Evolutionary conservation across 441 rosid genomes (phyloP).

Genomic region (Syzygium syzygioides): DNA sequence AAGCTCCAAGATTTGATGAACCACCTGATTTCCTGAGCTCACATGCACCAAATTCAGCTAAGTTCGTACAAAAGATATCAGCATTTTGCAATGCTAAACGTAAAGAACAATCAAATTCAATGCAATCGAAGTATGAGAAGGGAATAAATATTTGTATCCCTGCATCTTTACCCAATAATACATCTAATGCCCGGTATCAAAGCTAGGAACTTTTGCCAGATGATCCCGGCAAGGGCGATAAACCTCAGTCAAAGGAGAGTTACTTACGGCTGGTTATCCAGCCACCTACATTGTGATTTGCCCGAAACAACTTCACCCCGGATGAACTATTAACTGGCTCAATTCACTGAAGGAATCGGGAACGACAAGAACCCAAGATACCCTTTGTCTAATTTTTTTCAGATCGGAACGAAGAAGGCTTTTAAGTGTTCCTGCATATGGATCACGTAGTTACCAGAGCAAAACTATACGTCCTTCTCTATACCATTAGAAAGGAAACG

Average conservation of each 20-base stretch:
- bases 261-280: background rate
- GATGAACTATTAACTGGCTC: background rate
- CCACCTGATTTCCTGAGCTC: conserved; percentile 32
- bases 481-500: background rate
- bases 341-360: background rate
- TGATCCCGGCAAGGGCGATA: background rate
- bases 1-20: conserved; percentile 21
- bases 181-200: background rate
- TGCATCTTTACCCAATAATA: background rate
- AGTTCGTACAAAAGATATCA: background rate
- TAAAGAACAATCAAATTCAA: background rate
- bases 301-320: background rate
- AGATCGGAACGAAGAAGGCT: background rate
- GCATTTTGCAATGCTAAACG: background rate
- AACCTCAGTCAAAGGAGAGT: background rate
- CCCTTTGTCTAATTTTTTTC: background rate
- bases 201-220: background rate
- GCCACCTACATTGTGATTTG: background rate
- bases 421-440: background rate
- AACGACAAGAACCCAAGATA: background rate
- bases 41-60: conserved; percentile 2
- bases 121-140: background rate
- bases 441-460: background rate
- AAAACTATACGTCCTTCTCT: background rate
- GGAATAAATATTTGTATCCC: background rate